phyloP scores from a whole-genome alignment of 805 yeast species.

The Peterozyma toletana region DNA sequence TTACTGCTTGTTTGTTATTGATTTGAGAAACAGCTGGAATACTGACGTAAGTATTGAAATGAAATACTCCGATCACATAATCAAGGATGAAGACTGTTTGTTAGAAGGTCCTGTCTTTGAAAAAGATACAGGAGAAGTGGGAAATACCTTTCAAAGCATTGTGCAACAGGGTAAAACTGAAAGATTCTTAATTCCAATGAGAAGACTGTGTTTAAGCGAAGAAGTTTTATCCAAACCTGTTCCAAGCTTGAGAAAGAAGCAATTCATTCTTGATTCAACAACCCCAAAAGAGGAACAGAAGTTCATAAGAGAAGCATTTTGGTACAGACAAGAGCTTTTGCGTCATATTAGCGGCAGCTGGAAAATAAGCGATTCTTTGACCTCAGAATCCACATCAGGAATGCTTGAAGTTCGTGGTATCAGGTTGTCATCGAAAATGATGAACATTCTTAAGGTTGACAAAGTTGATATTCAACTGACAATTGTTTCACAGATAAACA shows the following conservation, averaged over 20 bases:
- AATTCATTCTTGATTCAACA: constrained; percentile 54
- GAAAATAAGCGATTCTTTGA: constrained; percentile 25
- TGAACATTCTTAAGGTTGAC: constrained; percentile 42
- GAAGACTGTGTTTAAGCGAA: constrained; percentile 37
- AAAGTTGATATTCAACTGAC: constrained; percentile 35
- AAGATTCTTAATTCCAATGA: constrained; percentile 69
- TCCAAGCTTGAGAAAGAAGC: constrained; percentile 67
- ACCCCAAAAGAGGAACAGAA: constrained; percentile 48
- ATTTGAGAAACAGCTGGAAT: constrained; percentile 77
- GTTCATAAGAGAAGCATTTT: constrained; percentile 58
- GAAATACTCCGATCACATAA: constrained; percentile 11
- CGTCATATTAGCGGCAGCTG: constrained; percentile 58
- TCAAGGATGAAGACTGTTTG: constrained; percentile 10
- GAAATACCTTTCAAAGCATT: constrained; percentile 1
- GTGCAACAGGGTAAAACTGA: constrained; percentile 6
- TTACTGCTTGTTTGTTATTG: constrained; percentile 62
- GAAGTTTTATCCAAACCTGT: constrained; percentile 43
- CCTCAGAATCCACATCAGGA: constrained; percentile 29
- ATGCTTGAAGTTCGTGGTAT: constrained; percentile 60
- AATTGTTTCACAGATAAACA: constrained; percentile 13
- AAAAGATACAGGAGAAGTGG: background rate
- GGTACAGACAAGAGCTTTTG: constrained; percentile 71
- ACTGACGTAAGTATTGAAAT: constrained; percentile 35
- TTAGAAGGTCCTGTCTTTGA: background rate
- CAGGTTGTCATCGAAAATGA: constrained; percentile 56